phyloP scores from a whole-genome alignment of 140 eudicot genomes.

The Stevia rebaudiana region DNA sequence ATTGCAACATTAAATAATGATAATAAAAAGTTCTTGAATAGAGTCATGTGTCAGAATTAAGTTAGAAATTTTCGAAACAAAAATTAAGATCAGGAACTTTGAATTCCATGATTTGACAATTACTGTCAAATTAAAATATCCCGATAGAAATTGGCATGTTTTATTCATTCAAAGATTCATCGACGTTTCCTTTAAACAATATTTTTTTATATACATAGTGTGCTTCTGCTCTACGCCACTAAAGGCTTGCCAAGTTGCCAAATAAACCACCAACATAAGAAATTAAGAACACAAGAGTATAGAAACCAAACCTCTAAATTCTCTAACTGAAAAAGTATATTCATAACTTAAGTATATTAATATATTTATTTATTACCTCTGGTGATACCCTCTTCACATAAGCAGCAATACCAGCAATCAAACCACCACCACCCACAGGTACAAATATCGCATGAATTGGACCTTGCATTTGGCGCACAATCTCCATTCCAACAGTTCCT shows the following conservation, averaged over 20 bases:
- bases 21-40: neutral
- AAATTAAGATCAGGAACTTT: neutral
- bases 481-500: conserved; percentile 49
- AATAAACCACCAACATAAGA: too few species aligned
- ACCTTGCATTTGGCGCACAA: conserved; percentile 43
- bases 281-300: too few species aligned
- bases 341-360: neutral
- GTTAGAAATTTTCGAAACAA: neutral
- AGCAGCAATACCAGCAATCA: conserved; percentile 70
- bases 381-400: conserved; percentile 60
- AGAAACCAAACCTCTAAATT: too few species aligned
- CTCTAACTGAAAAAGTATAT: too few species aligned
- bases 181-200: too few species aligned
- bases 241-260: too few species aligned
- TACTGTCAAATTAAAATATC: too few species aligned
- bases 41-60: neutral
- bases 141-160: too few species aligned
- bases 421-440: conserved; percentile 75
- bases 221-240: too few species aligned
- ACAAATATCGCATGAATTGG: conserved; percentile 63
- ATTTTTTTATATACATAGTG: too few species aligned
- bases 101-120: too few species aligned
- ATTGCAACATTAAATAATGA: neutral
- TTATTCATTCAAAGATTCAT: too few species aligned
- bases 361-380: conserved; percentile 22